Percentiles rank a stretch among this genome's conserved stretches.
Conservation (phyloP, 345 rosid species). For the Heritiera fomes region DNA sequence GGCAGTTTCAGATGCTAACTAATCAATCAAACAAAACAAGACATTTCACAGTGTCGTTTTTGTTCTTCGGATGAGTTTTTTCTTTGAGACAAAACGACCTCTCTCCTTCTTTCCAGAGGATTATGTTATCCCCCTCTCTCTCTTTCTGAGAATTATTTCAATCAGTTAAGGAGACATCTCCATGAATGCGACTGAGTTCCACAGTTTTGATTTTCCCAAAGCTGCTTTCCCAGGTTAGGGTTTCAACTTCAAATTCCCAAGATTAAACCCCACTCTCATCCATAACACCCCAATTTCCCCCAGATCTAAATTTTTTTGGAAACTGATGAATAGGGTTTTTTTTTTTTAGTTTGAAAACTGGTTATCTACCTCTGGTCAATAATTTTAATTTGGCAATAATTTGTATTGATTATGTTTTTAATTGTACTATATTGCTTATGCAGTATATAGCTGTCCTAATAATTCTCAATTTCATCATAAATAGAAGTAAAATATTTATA, state of each 20-base stretch:
- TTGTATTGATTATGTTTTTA: background rate
- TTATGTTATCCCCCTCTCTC: conserved; percentile 26
- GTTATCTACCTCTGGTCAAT: background rate
- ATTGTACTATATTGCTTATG: background rate
- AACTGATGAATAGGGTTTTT: conserved; percentile 4
- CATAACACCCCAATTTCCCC: background rate
- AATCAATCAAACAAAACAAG: conserved; percentile 29
- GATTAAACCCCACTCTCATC: conserved; percentile 19
- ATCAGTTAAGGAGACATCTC: conserved; percentile 24
- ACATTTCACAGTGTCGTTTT: conserved; percentile 22
- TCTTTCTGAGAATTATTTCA: conserved; percentile 3
- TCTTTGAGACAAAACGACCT: background rate
- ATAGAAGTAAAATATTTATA: background rate
- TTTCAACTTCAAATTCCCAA: conserved; percentile 27
- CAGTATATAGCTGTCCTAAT: background rate
- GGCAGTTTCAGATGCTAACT: background rate
- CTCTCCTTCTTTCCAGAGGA: conserved; percentile 35
- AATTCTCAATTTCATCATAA: background rate
- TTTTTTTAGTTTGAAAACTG: background rate
- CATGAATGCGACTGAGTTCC: conserved; percentile 17
- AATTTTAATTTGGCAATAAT: background rate
- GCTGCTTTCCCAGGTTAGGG: conserved; percentile 38
- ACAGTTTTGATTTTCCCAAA: conserved; percentile 40
- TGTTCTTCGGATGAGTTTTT: conserved; percentile 18
- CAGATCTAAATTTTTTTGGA: conserved; percentile 31